phyloP scores from a whole-genome alignment of 768 basidiomycete species.

The Candolleomyces aberdarensis region DNA sequence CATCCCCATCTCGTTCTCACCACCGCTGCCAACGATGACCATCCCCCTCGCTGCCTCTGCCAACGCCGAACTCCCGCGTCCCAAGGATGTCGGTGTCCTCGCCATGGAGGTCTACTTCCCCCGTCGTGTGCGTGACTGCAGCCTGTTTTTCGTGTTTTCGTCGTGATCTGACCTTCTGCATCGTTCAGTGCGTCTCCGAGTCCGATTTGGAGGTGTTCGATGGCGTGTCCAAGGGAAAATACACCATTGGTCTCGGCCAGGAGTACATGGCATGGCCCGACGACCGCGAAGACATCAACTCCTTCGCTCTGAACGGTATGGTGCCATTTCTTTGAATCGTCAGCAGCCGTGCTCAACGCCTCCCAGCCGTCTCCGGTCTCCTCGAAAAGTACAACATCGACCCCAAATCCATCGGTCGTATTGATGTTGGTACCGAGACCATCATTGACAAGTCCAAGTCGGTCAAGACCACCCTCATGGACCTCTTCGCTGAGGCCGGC shows the following conservation, averaged over 20 bases:
- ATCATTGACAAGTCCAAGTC: slow-evolving; percentile 99
- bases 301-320: slow-evolving; percentile 90
- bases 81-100: slow-evolving; percentile 92
- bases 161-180: slow-evolving; percentile 5
- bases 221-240: slow-evolving; percentile 92
- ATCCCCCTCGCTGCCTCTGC: slow-evolving; percentile 33
- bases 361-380: slow-evolving; percentile 79
- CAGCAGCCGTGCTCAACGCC: slow-evolving; percentile 3
- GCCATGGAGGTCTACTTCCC: slow-evolving; percentile 96
- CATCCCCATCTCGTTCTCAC: slow-evolving; percentile 11
- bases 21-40: slow-evolving; percentile 31
- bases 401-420: slow-evolving; percentile 93
- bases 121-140: slow-evolving; percentile 58
- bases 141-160: slow-evolving; percentile 3
- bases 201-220: slow-evolving; percentile 92
- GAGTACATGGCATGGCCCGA: slow-evolving; percentile 99
- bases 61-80: slow-evolving; percentile 52
- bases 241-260: slow-evolving; percentile 98
- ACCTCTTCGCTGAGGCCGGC: slow-evolving; percentile 88
- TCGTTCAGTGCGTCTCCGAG: slow-evolving; percentile 86
- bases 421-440: slow-evolving; percentile 98
- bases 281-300: slow-evolving; percentile 99
- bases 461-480: slow-evolving; percentile 97
- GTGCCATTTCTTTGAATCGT: not conserved
- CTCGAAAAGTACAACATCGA: slow-evolving; percentile 94